A percentile compares a stretch with the other conserved stretches of the same genome.
Evolutionary conservation across 2,329 filamentous ascomycete genomes (phyloP).

Genomic region (Ophiostoma sp.): DNA sequence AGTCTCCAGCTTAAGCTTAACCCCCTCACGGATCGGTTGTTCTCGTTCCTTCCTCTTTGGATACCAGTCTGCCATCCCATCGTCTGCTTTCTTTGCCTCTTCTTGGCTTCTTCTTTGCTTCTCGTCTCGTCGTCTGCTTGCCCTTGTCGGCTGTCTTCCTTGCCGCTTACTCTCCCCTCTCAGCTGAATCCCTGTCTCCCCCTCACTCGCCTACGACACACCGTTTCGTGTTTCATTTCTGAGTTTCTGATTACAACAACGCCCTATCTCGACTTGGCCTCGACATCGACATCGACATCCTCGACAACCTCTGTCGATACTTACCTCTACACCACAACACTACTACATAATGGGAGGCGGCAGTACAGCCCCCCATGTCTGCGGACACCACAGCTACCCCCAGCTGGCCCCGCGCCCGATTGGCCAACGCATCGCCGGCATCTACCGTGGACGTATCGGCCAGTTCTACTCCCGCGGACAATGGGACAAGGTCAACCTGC

Average conservation of each 20-base stretch:
- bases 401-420: conserved; percentile 29
- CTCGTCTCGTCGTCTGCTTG: neutral
- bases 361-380: conserved; percentile 22
- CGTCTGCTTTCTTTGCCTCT: neutral
- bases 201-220: neutral
- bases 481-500: conserved; percentile 30
- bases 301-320: neutral
- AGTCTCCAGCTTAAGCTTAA: neutral
- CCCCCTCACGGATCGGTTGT: neutral
- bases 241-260: neutral
- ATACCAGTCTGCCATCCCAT: neutral
- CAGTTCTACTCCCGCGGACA: conserved; percentile 29
- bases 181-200: conserved; percentile 5
- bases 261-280: neutral
- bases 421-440: conserved; percentile 28
- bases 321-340: neutral
- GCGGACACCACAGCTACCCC: conserved; percentile 27
- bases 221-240: neutral
- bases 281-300: neutral
- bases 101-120: neutral
- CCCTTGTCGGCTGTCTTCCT: neutral
- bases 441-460: conserved; percentile 29
- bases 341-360: conserved; percentile 29
- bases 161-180: neutral
- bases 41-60: neutral